Conservation (phyloP, 2,329 filamentous ascomycete genomes). For the Alternaria brassicicola region DNA sequence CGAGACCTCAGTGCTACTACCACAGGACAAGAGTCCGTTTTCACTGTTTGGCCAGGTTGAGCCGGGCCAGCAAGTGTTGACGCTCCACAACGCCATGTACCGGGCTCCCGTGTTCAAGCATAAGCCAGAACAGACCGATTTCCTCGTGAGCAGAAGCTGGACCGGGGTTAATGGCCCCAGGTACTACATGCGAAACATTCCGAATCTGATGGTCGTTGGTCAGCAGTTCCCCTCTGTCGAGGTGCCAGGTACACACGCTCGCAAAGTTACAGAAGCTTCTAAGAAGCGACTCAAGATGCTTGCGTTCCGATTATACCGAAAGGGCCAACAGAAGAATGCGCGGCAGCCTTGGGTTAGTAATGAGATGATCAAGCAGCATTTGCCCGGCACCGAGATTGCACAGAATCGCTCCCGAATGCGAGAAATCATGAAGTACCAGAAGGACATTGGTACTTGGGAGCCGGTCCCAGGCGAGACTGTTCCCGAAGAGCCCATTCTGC, state of each 20-base stretch:
- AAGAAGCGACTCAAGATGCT: conserved; percentile 98
- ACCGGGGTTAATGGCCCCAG: conserved; percentile 78
- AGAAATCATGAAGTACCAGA: conserved; percentile 91
- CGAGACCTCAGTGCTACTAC: conserved; percentile 84
- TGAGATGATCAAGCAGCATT: conserved; percentile 67
- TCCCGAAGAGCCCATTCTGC: conserved; percentile 80
- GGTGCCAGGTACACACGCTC: conserved; percentile 89
- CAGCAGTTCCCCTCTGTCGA: conserved; percentile 92
- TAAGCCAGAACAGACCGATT: conserved; percentile 76
- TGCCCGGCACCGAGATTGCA: conserved; percentile 90
- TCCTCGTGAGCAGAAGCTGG: conserved; percentile 81
- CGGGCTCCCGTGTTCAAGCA: conserved; percentile 93
- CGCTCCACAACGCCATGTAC: conserved; percentile 94
- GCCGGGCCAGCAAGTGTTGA: conserved; percentile 85
- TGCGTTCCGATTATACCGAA: conserved; percentile 84
- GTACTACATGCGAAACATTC: conserved; percentile 87
- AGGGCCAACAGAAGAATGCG: conserved; percentile 71
- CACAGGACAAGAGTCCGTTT: conserved; percentile 95
- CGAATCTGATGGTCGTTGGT: conserved; percentile 88
- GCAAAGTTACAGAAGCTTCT: conserved; percentile 94
- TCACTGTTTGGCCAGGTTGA: conserved; percentile 93
- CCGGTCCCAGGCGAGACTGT: conserved; percentile 73
- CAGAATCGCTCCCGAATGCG: conserved; percentile 97
- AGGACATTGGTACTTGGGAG: conserved; percentile 82
- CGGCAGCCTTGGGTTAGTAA: conserved; percentile 84